A percentile compares a stretch with the other conserved stretches of the same genome.
Conservation (phyloP, 768 basidiomycete genomes). For the Cubamyces sp. region DNA sequence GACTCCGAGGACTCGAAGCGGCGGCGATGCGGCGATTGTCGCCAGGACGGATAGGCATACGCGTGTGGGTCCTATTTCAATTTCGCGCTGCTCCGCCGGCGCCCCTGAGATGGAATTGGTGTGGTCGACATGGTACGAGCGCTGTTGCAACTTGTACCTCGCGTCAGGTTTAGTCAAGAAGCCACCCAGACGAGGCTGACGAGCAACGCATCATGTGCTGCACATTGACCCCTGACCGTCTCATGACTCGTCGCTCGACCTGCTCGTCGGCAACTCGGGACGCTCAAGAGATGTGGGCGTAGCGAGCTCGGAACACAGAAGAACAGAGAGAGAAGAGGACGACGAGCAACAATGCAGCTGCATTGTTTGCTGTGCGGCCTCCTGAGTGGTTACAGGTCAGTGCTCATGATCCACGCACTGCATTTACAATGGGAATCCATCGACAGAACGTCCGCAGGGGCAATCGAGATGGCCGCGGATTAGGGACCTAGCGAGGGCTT, state of each 20-base stretch:
- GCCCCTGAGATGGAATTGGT: background rate
- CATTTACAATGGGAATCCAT: background rate
- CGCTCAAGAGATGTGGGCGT: too few species aligned
- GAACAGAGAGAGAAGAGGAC: too few species aligned
- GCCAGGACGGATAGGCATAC: background rate
- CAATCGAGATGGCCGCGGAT: background rate
- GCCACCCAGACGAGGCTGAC: background rate
- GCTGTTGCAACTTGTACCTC: background rate
- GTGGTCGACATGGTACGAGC: background rate
- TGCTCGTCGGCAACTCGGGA: too few species aligned
- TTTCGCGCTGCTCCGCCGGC: background rate
- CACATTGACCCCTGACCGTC: background rate
- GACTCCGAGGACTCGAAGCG: background rate
- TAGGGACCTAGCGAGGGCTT: background rate
- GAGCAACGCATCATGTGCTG: background rate
- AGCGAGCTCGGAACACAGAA: too few species aligned
- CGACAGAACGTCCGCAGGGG: background rate
- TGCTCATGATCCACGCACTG: conserved; percentile 1
- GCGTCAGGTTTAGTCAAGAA: background rate
- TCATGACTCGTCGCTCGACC: too few species aligned
- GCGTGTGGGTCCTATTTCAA: conserved; percentile 6
- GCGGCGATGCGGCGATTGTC: conserved; percentile 10
- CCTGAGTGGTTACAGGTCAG: background rate
- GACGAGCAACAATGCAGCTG: background rate
- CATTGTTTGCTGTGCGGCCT: too few species aligned